Evolutionary conservation across 331 rosid genomes (phyloP).

Genomic region (Phaseolus coccineus): DNA sequence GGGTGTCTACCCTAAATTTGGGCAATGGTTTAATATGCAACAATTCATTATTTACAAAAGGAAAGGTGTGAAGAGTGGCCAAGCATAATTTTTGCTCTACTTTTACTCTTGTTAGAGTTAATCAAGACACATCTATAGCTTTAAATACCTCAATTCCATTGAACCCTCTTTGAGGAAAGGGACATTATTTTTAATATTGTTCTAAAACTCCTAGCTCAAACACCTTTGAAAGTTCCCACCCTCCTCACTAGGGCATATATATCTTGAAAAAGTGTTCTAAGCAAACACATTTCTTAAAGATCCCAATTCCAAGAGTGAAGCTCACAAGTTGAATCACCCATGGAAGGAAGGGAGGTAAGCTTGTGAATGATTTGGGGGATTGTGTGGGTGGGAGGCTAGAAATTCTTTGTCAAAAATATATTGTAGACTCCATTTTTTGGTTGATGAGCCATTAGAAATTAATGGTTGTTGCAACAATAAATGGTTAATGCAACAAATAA

Average conservation of each 20-base stretch:
- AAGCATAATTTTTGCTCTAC: constrained; percentile 43
- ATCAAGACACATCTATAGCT: constrained; percentile 19
- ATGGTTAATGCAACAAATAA: background rate
- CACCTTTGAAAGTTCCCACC: constrained; percentile 26
- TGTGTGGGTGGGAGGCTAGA: background rate
- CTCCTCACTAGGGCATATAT: constrained; percentile 8
- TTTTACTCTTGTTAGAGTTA: constrained; percentile 31
- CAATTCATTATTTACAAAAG: background rate
- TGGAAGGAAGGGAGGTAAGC: constrained; percentile 62
- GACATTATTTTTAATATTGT: constrained; percentile 13
- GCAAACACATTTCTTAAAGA: constrained; percentile 12
- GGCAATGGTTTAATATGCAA: background rate
- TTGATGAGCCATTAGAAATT: background rate
- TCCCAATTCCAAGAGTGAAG: background rate
- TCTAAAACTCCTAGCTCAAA: constrained; percentile 12
- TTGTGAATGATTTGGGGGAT: background rate
- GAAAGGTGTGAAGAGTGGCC: constrained; percentile 21
- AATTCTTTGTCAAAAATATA: background rate
- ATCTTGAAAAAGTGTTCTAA: constrained; percentile 15
- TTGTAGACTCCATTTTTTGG: background rate
- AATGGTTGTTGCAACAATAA: background rate
- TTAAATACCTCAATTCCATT: constrained; percentile 41
- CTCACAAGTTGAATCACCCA: constrained; percentile 40
- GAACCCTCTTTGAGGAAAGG: constrained; percentile 1
- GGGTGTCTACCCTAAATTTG: constrained; percentile 23